Percentiles rank a stretch among this genome's conserved stretches.
Conservation (phyloP, 2,329 filamentous ascomycete genomes). For the Colletotrichum australisinense region DNA sequence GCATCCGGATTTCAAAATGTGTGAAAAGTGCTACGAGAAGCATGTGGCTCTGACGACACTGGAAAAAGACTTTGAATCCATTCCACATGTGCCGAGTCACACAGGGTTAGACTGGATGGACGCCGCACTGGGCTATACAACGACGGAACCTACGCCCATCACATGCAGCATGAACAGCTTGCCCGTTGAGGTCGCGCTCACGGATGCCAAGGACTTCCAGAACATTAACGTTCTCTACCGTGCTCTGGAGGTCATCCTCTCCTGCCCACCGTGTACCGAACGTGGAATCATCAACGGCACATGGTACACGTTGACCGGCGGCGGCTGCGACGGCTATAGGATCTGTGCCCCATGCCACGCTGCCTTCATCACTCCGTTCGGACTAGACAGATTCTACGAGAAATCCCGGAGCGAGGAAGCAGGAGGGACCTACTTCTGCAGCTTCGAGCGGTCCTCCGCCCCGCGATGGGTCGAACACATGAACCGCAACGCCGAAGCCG, state of each 20-base stretch:
- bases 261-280: conserved; percentile 41
- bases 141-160: background rate
- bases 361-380: conserved; percentile 43
- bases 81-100: background rate
- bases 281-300: conserved; percentile 45
- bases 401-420: conserved; percentile 17
- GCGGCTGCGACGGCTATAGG: conserved; percentile 38
- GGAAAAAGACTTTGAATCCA: conserved; percentile 38
- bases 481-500: conserved; percentile 41
- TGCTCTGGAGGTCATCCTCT: conserved; percentile 39
- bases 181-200: conserved; percentile 41
- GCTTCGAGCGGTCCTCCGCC: conserved; percentile 40
- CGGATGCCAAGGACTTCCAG: conserved; percentile 39
- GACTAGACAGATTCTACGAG: conserved; percentile 44
- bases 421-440: conserved; percentile 42
- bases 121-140: conserved; percentile 4
- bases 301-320: conserved; percentile 46
- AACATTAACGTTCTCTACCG: conserved; percentile 43
- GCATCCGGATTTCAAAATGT: conserved; percentile 43
- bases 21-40: conserved; percentile 50
- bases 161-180: conserved; percentile 4
- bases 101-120: conserved; percentile 20
- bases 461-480: conserved; percentile 43
- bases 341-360: conserved; percentile 49
- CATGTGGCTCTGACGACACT: conserved; percentile 45